Base-by-base conservation (phyloP, 163 green algal species). In the Volvox carteri region DNA sequence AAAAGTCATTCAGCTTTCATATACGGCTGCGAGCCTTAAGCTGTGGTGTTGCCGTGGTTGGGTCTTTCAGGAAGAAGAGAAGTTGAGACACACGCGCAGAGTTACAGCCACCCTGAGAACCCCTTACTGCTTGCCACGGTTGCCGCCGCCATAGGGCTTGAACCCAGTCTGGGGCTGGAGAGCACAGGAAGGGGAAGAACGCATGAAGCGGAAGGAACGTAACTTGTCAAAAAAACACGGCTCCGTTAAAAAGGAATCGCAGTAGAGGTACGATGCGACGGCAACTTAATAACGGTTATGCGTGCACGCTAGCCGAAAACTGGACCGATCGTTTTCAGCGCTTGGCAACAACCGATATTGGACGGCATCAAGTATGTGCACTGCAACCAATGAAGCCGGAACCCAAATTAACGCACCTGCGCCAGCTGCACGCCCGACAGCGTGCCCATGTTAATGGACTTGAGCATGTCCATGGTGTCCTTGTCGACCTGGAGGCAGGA, bases 381-480 rank as follows among this genome's bases (percentile, higher is more conserved):
- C n/a, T n/a, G n/a, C n/a, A n/a, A n/a, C n/a, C n/a, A n/a, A n/a
- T n/a, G n/a, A n/a, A n/a, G n/a, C n/a, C n/a, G n/a, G n/a, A 16
- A 58, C 50, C 50, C 50, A 12, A 58, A 25, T 16, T 23, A 19
- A 7, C 54, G 28, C 37, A 91, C 90, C 86, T 90, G 80, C 65
- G 80, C 67, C 65, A 91, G 56, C 56, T 79, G 95, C 78, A 99
- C 93, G 73, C 98, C 98, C 19, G 98, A 97, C 74, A 99, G 94
- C 65, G 88, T 94, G 83, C 89, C 93, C 97, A 99, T 98, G 96
- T 97, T 97, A 62, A 99, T 94, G 48, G 92, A 90, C 85, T 95
- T 95, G 78, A 99, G 95, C 96, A 99, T 99, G 18, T 99, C 98
- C 92, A 98, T 93, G 52, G 98, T 99, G 89, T 99, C 98, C 35